Evolutionary conservation across 768 basidiomycete genomes (phyloP).

Genomic region (Rhizopogon roseolus): DNA sequence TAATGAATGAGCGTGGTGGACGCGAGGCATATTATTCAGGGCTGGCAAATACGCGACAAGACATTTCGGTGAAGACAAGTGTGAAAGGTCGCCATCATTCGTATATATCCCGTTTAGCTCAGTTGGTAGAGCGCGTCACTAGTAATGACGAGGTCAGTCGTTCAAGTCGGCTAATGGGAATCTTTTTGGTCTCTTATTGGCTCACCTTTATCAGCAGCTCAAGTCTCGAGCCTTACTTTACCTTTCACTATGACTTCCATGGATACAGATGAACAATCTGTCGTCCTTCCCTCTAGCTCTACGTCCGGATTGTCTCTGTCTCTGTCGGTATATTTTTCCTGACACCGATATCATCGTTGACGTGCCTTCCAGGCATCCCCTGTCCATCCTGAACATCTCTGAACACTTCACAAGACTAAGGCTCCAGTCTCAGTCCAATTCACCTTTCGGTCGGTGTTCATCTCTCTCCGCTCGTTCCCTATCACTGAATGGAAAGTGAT

Average conservation of each 20-base stretch:
- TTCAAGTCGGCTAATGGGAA: constrained; percentile 39
- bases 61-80: too few relatives aligned
- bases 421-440: constrained; percentile 57
- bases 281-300: constrained; percentile 67
- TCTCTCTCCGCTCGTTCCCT: background rate
- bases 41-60: constrained; percentile 23
- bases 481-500: background rate
- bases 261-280: constrained; percentile 75
- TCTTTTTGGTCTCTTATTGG: constrained; percentile 8
- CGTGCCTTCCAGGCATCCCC: constrained; percentile 67
- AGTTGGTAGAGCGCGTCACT: constrained; percentile 49
- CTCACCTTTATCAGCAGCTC: too few relatives aligned
- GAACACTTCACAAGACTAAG: constrained; percentile 88
- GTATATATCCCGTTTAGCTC: constrained; percentile 34
- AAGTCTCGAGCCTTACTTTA: too few relatives aligned
- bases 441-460: constrained; percentile 57
- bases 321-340: constrained; percentile 43
- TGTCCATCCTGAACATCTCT: constrained; percentile 94
- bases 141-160: constrained; percentile 43
- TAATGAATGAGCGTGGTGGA: background rate
- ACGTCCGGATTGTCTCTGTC: constrained; percentile 72
- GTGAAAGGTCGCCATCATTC: too few relatives aligned
- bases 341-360: constrained; percentile 7
- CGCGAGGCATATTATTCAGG: constrained; percentile 16
- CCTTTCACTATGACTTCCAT: constrained; percentile 45